Evolutionary conservation across 768 basidiomycete genomes (phyloP).

Genomic region (Mycena alexandri): DNA sequence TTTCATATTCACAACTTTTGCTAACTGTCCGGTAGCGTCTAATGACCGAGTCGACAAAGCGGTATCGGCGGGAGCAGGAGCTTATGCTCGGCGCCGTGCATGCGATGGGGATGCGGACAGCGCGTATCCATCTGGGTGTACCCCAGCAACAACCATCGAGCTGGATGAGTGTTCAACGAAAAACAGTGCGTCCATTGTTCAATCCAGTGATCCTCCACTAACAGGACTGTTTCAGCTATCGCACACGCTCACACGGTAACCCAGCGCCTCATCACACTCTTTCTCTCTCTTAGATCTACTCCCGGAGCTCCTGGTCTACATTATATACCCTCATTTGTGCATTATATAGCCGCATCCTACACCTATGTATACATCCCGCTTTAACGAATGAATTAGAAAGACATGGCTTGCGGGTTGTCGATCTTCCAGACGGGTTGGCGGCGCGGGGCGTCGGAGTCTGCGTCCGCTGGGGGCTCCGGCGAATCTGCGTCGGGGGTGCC

Average conservation of each 20-base stretch:
- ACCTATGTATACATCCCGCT: slow-evolving; percentile 19
- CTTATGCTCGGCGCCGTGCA: slow-evolving; percentile 86
- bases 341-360: slow-evolving; percentile 33
- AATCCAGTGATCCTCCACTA: not conserved
- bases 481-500: slow-evolving; percentile 35
- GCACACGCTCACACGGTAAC: slow-evolving; percentile 32
- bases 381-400: slow-evolving; percentile 22
- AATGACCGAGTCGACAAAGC: slow-evolving; percentile 64
- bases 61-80: slow-evolving; percentile 83
- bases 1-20: slow-evolving; percentile 4
- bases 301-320: slow-evolving; percentile 18
- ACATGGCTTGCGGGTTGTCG: slow-evolving; percentile 38
- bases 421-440: slow-evolving; percentile 42
- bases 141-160: slow-evolving; percentile 67
- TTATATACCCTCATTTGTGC: slow-evolving; percentile 38
- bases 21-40: slow-evolving; percentile 53
- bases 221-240: slow-evolving; percentile 20
- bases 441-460: slow-evolving; percentile 26
- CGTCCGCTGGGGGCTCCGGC: slow-evolving; percentile 25
- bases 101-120: slow-evolving; percentile 71
- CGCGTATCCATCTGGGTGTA: slow-evolving; percentile 70
- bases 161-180: slow-evolving; percentile 80
- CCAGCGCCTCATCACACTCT: not conserved
- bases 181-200: slow-evolving; percentile 53
- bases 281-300: slow-evolving; percentile 22